phyloP scores from a whole-genome alignment of 2,329 filamentous ascomycete genomes.

The Cladophialophora chaetospira region DNA sequence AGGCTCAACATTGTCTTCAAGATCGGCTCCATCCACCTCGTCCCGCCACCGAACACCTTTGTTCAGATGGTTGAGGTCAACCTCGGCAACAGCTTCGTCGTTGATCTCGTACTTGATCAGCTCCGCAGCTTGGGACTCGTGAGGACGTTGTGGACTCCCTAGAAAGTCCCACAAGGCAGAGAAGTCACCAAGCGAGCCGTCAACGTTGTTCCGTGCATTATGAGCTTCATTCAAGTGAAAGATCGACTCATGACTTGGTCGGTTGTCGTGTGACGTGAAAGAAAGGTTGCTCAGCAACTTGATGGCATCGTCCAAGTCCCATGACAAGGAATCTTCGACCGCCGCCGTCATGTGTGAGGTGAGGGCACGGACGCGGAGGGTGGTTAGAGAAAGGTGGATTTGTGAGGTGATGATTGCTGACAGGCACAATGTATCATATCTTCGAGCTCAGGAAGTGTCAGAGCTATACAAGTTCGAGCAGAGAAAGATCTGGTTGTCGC shows the following conservation, averaged over 20 bases:
- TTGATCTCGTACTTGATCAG: slow-evolving; percentile 28
- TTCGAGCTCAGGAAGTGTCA: not conserved
- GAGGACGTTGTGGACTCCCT: slow-evolving; percentile 9
- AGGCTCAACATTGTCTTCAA: slow-evolving; percentile 35
- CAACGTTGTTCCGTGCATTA: slow-evolving; percentile 17
- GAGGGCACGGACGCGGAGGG: not conserved
- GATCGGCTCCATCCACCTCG: slow-evolving; percentile 36
- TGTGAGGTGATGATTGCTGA: slow-evolving; percentile 7
- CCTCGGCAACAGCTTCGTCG: slow-evolving; percentile 22
- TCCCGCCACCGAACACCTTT: slow-evolving; percentile 39
- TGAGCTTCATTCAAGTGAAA: not conserved
- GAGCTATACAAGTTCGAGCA: not conserved
- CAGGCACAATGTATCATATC: slow-evolving; percentile 14
- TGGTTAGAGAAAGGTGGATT: slow-evolving; percentile 24
- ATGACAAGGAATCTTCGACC: slow-evolving; percentile 31
- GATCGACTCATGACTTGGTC: not conserved
- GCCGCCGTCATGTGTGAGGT: slow-evolving; percentile 16
- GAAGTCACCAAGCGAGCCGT: slow-evolving; percentile 47
- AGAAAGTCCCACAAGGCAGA: slow-evolving; percentile 46
- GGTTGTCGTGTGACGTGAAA: not conserved
- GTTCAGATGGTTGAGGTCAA: slow-evolving; percentile 26
- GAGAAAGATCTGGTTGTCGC: not conserved
- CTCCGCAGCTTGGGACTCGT: slow-evolving; percentile 12
- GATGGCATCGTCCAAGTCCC: slow-evolving; percentile 51
- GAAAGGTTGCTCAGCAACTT: slow-evolving; percentile 43